phyloP scores from a whole-genome alignment of 2,329 filamentous ascomycete species.

The Colletotrichum destructivum region DNA sequence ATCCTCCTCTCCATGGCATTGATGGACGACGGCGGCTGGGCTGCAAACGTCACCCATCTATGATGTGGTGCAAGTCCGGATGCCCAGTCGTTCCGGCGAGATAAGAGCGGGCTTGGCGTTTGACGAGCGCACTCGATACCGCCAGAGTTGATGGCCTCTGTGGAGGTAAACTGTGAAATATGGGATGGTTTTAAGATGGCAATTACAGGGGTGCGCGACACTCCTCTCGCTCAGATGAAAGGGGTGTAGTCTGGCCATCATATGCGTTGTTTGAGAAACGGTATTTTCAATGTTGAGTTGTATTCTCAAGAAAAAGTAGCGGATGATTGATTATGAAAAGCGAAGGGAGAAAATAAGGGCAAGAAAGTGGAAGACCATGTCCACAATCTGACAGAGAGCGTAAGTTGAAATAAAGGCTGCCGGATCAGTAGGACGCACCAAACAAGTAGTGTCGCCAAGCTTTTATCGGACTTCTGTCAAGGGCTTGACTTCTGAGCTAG shows the following conservation, averaged over 20 bases:
- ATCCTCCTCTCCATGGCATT: conserved; percentile 29
- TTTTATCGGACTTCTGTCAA: conserved; percentile 24
- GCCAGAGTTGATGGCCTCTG: neutral
- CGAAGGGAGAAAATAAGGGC: too few relatives aligned
- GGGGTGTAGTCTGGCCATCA: neutral
- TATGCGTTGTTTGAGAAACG: neutral
- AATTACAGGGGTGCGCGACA: neutral
- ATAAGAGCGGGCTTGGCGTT: conserved; percentile 28
- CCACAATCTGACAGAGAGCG: neutral
- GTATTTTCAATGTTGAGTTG: too few relatives aligned
- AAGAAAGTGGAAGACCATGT: neutral
- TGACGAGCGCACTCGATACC: conserved; percentile 25
- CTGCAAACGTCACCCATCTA: neutral
- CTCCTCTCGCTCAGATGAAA: neutral
- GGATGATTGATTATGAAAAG: neutral
- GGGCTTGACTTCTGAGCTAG: neutral
- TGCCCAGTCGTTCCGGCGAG: conserved; percentile 11
- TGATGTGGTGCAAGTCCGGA: conserved; percentile 4
- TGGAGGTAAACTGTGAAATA: neutral
- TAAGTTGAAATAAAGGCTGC: too few relatives aligned
- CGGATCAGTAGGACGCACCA: neutral
- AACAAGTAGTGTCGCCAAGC: conserved; percentile 15
- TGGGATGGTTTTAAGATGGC: neutral
- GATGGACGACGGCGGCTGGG: neutral
- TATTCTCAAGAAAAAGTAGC: neutral